Evolutionary conservation across 208 protist genomes (phyloP).

Genomic region (Leishmania martiniquensis): DNA sequence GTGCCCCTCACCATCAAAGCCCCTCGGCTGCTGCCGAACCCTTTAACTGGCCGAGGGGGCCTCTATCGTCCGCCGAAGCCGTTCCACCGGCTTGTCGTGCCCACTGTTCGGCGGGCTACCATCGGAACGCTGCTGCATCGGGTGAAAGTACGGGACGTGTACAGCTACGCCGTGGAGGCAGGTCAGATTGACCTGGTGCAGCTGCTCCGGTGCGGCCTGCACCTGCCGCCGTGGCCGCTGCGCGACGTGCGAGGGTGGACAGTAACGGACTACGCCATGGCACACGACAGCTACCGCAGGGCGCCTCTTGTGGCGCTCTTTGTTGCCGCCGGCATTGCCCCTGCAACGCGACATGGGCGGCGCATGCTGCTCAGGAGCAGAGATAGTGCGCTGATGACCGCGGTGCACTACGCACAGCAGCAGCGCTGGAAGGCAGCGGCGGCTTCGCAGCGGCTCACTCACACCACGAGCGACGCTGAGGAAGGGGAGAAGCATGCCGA

Average conservation of each 20-base stretch:
- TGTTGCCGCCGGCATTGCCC: conserved; percentile 44
- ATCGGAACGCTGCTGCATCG: conserved; percentile 50
- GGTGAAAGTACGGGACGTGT: conserved; percentile 61
- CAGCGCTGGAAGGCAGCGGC: not conserved
- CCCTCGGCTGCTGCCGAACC: conserved; percentile 36
- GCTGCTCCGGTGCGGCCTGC: conserved; percentile 44
- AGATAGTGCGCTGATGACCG: conserved; percentile 28
- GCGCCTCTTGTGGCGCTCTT: conserved; percentile 40
- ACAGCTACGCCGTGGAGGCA: conserved; percentile 72
- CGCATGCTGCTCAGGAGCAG: conserved; percentile 13
- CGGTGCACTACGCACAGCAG: conserved; percentile 32
- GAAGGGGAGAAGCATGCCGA: not conserved
- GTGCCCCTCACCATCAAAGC: conserved; percentile 32
- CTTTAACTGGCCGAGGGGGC: conserved; percentile 33
- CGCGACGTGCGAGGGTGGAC: conserved; percentile 67
- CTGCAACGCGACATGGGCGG: conserved; percentile 39
- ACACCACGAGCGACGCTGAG: not conserved
- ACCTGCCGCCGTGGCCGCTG: conserved; percentile 60
- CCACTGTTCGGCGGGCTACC: conserved; percentile 25
- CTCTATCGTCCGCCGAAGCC: conserved; percentile 46
- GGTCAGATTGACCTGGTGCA: conserved; percentile 44
- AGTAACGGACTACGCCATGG: conserved; percentile 69
- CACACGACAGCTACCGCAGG: conserved; percentile 15
- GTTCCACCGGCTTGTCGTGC: conserved; percentile 55
- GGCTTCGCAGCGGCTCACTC: not conserved